A percentile compares a stretch with the other conserved stretches of the same genome.
Evolutionary conservation across 805 yeast genomes (phyloP).

Genomic region (Myxozyma kluyveri): DNA sequence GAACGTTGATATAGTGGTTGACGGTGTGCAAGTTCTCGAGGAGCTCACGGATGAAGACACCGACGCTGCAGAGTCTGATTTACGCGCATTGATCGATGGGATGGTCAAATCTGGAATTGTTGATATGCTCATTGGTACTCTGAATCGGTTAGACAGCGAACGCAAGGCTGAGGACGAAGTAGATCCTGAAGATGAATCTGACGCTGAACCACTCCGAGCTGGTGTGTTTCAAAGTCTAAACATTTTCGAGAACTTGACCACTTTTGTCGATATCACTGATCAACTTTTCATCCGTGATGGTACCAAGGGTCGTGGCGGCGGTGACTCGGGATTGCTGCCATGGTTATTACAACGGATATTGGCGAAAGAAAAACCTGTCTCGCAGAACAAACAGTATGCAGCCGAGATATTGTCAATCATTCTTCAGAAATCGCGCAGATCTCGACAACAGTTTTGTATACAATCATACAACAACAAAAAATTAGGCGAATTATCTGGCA

Average conservation of each 20-base stretch:
- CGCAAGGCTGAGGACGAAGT: slow-evolving; percentile 7
- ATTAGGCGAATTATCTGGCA: slow-evolving; percentile 18
- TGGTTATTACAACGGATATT: slow-evolving; percentile 28
- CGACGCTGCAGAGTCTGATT: slow-evolving; percentile 14
- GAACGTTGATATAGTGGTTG: slow-evolving; percentile 28
- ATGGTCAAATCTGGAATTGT: slow-evolving; percentile 15
- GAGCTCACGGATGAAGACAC: slow-evolving; percentile 30
- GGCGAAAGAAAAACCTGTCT: slow-evolving; percentile 21
- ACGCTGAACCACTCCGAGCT: slow-evolving; percentile 21
- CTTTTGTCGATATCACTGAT: slow-evolving; percentile 12
- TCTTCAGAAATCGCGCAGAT: slow-evolving; percentile 15
- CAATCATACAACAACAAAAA: slow-evolving; percentile 3
- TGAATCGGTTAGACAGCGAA: slow-evolving; percentile 22
- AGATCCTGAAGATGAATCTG: slow-evolving; percentile 5
- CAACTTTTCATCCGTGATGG: slow-evolving; percentile 7
- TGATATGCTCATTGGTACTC: slow-evolving; percentile 12
- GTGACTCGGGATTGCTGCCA: slow-evolving; percentile 24
- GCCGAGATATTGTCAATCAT: slow-evolving; percentile 31
- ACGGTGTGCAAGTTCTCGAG: slow-evolving; percentile 25
- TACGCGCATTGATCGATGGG: slow-evolving; percentile 12
- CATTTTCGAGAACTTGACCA: slow-evolving; percentile 28
- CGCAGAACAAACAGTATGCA: slow-evolving; percentile 30
- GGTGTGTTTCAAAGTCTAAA: slow-evolving; percentile 27
- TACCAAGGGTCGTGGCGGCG: not conserved
- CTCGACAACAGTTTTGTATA: slow-evolving; percentile 8